Percentiles rank a stretch among this genome's conserved stretches.
phyloP scores from a whole-genome alignment of 2,329 filamentous ascomycete genomes.

The Cucurbitaria berberidis region DNA sequence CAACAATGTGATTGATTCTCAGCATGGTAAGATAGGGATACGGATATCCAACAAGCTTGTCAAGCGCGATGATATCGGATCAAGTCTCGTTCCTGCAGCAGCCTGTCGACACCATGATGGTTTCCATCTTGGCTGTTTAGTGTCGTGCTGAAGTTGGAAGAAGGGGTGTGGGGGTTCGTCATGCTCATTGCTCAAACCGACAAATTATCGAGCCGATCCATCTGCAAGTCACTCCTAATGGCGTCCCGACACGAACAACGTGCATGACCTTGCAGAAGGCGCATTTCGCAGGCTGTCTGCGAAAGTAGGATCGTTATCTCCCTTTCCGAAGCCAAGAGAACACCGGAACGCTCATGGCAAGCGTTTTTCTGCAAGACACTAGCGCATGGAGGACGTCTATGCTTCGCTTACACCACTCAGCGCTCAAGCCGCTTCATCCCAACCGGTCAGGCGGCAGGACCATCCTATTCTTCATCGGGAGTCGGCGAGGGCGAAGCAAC shows the following conservation, averaged over 20 bases:
- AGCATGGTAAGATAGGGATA: background rate
- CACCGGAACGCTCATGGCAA: conserved; percentile 3
- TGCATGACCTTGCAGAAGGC: conserved; percentile 21
- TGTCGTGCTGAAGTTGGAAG: conserved; percentile 22
- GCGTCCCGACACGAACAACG: conserved; percentile 19
- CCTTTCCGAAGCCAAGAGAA: conserved; percentile 21
- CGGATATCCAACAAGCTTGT: conserved; percentile 14
- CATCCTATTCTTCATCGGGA: conserved; percentile 16
- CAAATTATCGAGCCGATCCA: conserved; percentile 16
- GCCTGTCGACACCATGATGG: conserved; percentile 25
- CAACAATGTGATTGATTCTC: background rate
- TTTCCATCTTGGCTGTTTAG: conserved; percentile 11
- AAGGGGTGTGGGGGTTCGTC: conserved; percentile 39
- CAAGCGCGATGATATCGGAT: conserved; percentile 13
- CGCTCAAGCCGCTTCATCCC: conserved; percentile 28
- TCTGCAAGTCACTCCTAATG: conserved; percentile 40
- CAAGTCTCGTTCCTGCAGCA: conserved; percentile 35
- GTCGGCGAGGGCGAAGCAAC: conserved; percentile 30
- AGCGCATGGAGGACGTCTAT: conserved; percentile 15
- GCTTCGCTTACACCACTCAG: conserved; percentile 34
- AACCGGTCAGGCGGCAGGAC: conserved; percentile 26
- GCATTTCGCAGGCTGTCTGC: conserved; percentile 23
- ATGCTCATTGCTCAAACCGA: conserved; percentile 15
- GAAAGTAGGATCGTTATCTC: conserved; percentile 36
- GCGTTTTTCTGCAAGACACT: conserved; percentile 8